Conservation (phyloP, 495 filamentous ascomycete genomes). For the Neurospora tetraspora region DNA sequence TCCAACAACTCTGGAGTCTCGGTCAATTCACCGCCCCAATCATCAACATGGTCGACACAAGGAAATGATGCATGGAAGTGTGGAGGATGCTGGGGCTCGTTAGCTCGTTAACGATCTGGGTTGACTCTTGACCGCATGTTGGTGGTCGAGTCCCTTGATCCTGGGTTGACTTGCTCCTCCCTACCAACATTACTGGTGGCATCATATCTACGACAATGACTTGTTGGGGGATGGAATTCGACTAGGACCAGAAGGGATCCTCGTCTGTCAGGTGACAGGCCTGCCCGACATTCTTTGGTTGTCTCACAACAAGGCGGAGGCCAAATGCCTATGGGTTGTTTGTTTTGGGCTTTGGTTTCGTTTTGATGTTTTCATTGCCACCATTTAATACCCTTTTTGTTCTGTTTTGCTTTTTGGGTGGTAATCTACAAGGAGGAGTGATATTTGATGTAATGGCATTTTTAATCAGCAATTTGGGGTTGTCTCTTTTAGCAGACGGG, state of each 20-base stretch:
- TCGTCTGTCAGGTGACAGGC: background rate
- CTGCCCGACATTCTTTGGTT: background rate
- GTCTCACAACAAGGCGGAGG: background rate
- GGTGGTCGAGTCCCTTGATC: background rate
- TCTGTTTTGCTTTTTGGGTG: background rate
- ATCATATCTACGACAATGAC: background rate
- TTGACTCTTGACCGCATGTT: background rate
- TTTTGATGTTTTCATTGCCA: background rate
- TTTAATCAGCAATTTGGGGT: background rate
- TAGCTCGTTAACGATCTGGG: background rate
- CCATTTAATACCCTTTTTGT: background rate
- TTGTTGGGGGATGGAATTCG: background rate
- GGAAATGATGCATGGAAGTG: background rate
- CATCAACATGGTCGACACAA: background rate
- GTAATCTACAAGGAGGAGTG: background rate
- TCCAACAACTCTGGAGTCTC: background rate
- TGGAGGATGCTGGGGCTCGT: background rate
- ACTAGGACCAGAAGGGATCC: background rate
- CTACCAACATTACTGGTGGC: background rate
- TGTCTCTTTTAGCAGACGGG: background rate
- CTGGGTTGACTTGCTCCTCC: background rate
- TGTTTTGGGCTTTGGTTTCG: background rate
- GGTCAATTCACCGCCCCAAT: background rate
- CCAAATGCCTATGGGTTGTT: background rate
- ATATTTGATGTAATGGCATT: background rate